Conservation (phyloP, 2,329 filamentous ascomycete genomes). For the Xylariaceae sp. region DNA sequence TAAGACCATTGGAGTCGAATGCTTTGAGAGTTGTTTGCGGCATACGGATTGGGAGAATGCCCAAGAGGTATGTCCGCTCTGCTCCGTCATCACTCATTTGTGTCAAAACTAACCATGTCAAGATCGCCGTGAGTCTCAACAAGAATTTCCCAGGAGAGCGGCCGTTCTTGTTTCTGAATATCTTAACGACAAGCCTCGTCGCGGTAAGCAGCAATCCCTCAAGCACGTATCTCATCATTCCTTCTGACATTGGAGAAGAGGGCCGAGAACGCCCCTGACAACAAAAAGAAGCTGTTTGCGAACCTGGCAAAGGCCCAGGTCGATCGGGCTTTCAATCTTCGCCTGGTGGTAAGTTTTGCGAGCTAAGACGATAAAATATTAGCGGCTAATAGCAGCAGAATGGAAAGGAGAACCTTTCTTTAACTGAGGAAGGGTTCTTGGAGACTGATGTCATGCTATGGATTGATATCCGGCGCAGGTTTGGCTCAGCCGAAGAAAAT, state of each 20-base stretch:
- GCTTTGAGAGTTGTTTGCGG: conserved; percentile 50
- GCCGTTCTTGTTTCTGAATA: conserved; percentile 52
- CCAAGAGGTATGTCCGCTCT: conserved; percentile 44
- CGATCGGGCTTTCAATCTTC: conserved; percentile 27
- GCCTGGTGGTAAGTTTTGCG: conserved; percentile 4
- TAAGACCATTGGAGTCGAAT: conserved; percentile 39
- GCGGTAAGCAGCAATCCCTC: conserved; percentile 37
- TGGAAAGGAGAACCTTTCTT: conserved; percentile 1
- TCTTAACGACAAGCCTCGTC: conserved; percentile 50
- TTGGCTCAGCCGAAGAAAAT: conserved; percentile 22
- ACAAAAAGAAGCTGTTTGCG: conserved; percentile 50
- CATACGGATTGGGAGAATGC: conserved; percentile 54
- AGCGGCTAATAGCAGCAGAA: conserved; percentile 12
- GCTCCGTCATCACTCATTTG: not conserved
- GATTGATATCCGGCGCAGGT: conserved; percentile 23
- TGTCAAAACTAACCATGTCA: conserved; percentile 5
- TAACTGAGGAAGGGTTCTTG: conserved; percentile 7
- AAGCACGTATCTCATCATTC: not conserved
- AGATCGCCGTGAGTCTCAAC: conserved; percentile 54
- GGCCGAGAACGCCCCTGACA: conserved; percentile 35
- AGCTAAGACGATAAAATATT: not conserved
- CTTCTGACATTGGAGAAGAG: conserved; percentile 18
- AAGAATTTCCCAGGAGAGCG: conserved; percentile 47
- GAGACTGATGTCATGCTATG: conserved; percentile 28
- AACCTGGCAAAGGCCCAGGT: conserved; percentile 39